These are phyloP conservation scores for Monosporascus ibericus DNA, from an alignment of 2,329 filamentous ascomycete species.

Conservation along the genomic window DNA sequence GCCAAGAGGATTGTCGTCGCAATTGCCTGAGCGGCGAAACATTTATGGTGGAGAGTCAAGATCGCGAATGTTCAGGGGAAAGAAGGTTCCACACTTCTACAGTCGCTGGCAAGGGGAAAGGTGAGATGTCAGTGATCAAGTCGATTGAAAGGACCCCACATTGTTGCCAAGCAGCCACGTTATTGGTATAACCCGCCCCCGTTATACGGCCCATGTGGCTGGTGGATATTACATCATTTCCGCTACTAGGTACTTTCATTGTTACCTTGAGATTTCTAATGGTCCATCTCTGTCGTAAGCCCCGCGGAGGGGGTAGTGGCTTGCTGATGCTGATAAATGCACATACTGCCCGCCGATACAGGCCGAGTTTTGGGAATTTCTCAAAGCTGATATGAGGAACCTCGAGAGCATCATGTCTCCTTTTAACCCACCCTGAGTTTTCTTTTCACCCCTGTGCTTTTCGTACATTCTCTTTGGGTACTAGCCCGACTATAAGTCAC, in stretches of 20 bases:
- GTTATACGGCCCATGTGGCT: background rate
- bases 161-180: too few species aligned
- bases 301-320: background rate
- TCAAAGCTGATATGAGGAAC: background rate
- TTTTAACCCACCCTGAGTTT: constrained; percentile 12
- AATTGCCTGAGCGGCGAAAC: constrained; percentile 6
- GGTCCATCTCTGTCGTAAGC: too few species aligned
- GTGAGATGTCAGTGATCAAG: background rate
- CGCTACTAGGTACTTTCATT: background rate
- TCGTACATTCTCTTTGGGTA: too few species aligned
- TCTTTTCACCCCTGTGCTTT: too few species aligned
- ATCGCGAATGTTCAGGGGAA: constrained; percentile 10
- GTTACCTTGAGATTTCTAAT: too few species aligned
- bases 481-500: too few species aligned
- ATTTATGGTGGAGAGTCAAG: constrained; percentile 1
- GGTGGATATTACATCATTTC: background rate
- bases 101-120: constrained; percentile 3
- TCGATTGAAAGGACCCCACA: too few species aligned
- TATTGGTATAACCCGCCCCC: too few species aligned
- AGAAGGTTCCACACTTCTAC: background rate
- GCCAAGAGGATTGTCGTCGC: constrained; percentile 8
- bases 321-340: constrained; percentile 5
- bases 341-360: constrained; percentile 2
- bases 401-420: constrained; percentile 10
- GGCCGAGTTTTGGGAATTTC: constrained; percentile 2